A percentile compares a stretch with the other conserved stretches of the same genome.
Evolutionary conservation across 2,329 filamentous ascomycete species (phyloP).

Genomic region (Cercospora zeae-maydis): DNA sequence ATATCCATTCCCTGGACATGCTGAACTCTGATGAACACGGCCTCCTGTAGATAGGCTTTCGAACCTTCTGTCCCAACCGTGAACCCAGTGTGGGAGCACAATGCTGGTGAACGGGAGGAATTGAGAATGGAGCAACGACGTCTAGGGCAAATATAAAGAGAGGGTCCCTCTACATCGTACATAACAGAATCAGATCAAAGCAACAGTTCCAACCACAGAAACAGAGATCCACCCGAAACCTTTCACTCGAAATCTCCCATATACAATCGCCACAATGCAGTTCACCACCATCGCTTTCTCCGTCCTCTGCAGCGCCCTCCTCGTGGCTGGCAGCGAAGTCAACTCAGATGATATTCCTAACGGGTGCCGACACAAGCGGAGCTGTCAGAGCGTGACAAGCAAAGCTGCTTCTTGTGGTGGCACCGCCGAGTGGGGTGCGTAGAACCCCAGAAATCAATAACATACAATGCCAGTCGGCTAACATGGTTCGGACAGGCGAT

Average conservation of each 20-base stretch:
- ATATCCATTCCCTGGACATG: too few species aligned
- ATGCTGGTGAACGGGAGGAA: background rate
- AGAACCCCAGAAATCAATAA: background rate
- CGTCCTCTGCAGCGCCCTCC: background rate
- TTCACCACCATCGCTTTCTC: background rate
- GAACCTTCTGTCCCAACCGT: background rate
- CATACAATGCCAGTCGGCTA: background rate
- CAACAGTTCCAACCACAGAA: background rate
- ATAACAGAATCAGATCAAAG: background rate
- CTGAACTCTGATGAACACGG: too few species aligned
- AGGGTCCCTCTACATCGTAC: background rate
- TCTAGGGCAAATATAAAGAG: background rate
- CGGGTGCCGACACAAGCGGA: background rate
- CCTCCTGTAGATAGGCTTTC: background rate
- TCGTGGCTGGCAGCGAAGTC: background rate
- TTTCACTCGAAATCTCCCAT: background rate
- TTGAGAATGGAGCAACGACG: background rate
- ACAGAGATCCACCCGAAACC: background rate
- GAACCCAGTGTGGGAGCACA: background rate
- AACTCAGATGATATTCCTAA: conserved; percentile 2
- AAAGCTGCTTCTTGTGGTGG: background rate
- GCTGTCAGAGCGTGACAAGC: background rate
- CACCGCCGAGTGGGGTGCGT: background rate
- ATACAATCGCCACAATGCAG: background rate
- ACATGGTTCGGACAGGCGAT: background rate